Percentiles rank a stretch among this genome's conserved stretches.
These are phyloP conservation scores for Calonectria montana DNA, from an alignment of 2,329 filamentous ascomycete species.

Conservation along the genomic window DNA sequence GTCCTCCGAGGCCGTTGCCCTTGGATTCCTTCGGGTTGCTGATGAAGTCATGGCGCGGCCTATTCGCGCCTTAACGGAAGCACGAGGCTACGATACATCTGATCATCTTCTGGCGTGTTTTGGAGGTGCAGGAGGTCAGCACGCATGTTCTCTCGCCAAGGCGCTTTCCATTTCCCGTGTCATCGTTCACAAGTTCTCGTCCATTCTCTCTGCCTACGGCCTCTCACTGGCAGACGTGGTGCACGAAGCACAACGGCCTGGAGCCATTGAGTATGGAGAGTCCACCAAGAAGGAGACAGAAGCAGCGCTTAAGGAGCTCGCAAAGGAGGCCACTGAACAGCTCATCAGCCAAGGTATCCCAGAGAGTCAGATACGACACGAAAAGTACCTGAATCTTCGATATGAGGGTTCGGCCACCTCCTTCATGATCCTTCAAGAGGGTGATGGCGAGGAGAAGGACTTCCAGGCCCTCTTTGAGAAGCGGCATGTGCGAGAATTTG, in stretches of 20 bases:
- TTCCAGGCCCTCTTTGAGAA: slow-evolving; percentile 76
- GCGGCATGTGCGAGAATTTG: slow-evolving; percentile 80
- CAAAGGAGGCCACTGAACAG: slow-evolving; percentile 19
- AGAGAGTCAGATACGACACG: slow-evolving; percentile 52
- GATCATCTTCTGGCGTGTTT: slow-evolving; percentile 51
- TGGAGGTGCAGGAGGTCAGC: slow-evolving; percentile 51
- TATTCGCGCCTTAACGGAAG: slow-evolving; percentile 50
- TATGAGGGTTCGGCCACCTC: slow-evolving; percentile 57
- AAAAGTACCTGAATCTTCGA: slow-evolving; percentile 55
- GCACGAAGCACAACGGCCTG: slow-evolving; percentile 49
- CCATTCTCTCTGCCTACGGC: slow-evolving; percentile 57
- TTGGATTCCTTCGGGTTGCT: slow-evolving; percentile 52
- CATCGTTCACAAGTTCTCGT: slow-evolving; percentile 56
- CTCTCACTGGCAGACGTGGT: slow-evolving; percentile 57
- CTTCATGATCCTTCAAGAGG: slow-evolving; percentile 48
- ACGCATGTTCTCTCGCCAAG: slow-evolving; percentile 53
- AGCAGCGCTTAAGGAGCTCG: slow-evolving; percentile 28
- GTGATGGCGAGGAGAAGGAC: slow-evolving; percentile 52
- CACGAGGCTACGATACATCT: slow-evolving; percentile 49
- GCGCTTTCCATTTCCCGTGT: slow-evolving; percentile 53
- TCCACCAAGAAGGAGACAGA: slow-evolving; percentile 27
- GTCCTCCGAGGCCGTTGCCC: slow-evolving; percentile 50
- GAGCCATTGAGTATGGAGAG: slow-evolving; percentile 41
- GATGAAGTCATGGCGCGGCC: slow-evolving; percentile 51
- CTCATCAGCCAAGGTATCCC: slow-evolving; percentile 47